Evolutionary conservation across 2,329 filamentous ascomycete species (phyloP), one percentile per base, ranked within the genome.

Genomic region (Uncinocarpus reesii): DNA sequence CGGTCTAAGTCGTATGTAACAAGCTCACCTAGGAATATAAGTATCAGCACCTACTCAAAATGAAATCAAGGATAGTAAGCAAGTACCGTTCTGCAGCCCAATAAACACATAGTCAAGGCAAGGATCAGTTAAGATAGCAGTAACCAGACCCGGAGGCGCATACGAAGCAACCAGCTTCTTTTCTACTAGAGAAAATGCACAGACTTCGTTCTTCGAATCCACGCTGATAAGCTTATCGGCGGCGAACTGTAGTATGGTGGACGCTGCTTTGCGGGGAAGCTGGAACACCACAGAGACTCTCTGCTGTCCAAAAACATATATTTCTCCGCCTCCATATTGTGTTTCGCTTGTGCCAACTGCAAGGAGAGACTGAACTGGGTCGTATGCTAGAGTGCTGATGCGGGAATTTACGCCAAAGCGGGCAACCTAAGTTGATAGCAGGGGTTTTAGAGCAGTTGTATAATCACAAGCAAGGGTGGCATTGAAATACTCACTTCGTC

Each of bases 1-100:
- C 89, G 78, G 61, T 96, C 92, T 48, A 98, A 73, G 63, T 98
- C 92, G 62, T 90, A 98, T n/a, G 87, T 86, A 51, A 90, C 75
- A 8, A 96, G 74, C 50, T 96, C 89, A 52, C 90, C 77, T 71
- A 57, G 34, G n/a, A 42, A 37, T 11, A 36, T 24, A 34, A n/a
- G n/a, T 8, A 32, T 46, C 10, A 32, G 20, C 40, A 47, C 20
- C 5, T 16, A 23, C n/a, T n/a, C 11, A 15, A 15, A 18, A 23
- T 4, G 2, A 3, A 18, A 28, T 3, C 15, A 18, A 7, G 23
- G 18, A 32, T 18, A 20, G 16, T 13, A 3, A 32, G 15, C 18
- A 16, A 16, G 7, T 56, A 75, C 74, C 88, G 60, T 77, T 85
- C 54, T 85, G 80, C 53, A 88, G 71, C 10, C 88, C 92, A 37